A percentile compares a stretch with the other conserved stretches of the same genome.
Conservation (phyloP, 1,284 basidiomycete genomes). For the Pyrrhoderma lamaoense region DNA sequence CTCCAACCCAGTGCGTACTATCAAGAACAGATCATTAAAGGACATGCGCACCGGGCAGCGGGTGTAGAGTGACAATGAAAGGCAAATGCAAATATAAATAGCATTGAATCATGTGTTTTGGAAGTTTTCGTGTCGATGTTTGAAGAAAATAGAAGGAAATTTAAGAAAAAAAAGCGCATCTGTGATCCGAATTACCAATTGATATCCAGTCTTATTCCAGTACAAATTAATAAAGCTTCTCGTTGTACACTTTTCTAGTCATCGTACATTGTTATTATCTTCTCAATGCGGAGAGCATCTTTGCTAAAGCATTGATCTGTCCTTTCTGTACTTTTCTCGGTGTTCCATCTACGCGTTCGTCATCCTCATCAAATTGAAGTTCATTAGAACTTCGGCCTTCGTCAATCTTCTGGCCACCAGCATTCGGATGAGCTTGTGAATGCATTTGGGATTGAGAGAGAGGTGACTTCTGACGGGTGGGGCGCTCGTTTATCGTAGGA, state of each 20-base stretch:
- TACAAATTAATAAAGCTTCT: not conserved
- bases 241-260: not conserved
- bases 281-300: slow-evolving; percentile 63
- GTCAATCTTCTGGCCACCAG: slow-evolving; percentile 15
- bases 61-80: not conserved
- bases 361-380: slow-evolving; percentile 28
- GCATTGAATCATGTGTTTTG: not conserved
- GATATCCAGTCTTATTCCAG: not conserved
- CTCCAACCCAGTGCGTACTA: too few species aligned
- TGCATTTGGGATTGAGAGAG: slow-evolving; percentile 22
- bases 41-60: not conserved
- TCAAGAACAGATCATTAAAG: too few species aligned
- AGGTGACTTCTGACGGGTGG: slow-evolving; percentile 34
- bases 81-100: not conserved
- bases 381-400: slow-evolving; percentile 23
- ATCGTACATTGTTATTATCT: slow-evolving; percentile 1
- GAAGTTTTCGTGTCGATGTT: not conserved
- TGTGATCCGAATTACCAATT: not conserved
- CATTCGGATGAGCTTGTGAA: too few species aligned
- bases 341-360: slow-evolving; percentile 31
- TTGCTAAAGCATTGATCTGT: slow-evolving; percentile 75
- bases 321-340: slow-evolving; percentile 78
- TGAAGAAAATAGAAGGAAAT: not conserved
- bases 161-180: not conserved
- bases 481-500: slow-evolving; percentile 61